phyloP scores from a whole-genome alignment of 441 rosid genomes.

The Isatis lusitanica region DNA sequence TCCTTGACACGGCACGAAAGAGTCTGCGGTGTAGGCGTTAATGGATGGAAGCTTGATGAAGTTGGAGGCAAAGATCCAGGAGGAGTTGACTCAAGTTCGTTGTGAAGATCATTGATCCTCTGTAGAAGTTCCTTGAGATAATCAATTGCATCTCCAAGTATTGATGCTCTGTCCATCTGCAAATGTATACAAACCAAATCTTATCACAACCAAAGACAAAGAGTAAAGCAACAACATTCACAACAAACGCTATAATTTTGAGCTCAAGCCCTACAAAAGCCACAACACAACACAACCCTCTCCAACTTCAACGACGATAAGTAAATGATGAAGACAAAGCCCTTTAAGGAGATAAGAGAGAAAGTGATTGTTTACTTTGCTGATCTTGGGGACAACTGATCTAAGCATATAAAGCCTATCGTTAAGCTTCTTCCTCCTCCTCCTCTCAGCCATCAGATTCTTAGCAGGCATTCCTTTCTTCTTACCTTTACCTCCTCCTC shows the following conservation, averaged over 20 bases:
- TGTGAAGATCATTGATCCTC: conserved; percentile 64
- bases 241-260: neutral
- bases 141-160: conserved; percentile 71
- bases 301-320: neutral
- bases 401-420: conserved; percentile 82
- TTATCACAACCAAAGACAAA: neutral
- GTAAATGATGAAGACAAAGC: neutral
- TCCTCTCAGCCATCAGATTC: conserved; percentile 80
- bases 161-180: conserved; percentile 77
- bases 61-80: conserved; percentile 48
- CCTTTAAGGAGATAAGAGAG: conserved; percentile 7
- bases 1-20: conserved; percentile 61
- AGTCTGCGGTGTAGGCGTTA: conserved; percentile 59
- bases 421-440: conserved; percentile 76
- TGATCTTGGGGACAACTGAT: conserved; percentile 76
- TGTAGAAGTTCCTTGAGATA: conserved; percentile 68
- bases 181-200: conserved; percentile 12
- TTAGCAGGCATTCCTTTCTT: conserved; percentile 79
- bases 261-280: neutral
- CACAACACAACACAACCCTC: neutral
- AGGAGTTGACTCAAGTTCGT: conserved; percentile 61
- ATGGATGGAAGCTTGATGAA: conserved; percentile 58
- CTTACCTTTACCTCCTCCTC: conserved; percentile 56
- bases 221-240: conserved; percentile 1
- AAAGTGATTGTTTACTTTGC: conserved; percentile 50